phyloP scores from a whole-genome alignment of 495 filamentous ascomycete species.

The Corynascus novoguineensis region DNA sequence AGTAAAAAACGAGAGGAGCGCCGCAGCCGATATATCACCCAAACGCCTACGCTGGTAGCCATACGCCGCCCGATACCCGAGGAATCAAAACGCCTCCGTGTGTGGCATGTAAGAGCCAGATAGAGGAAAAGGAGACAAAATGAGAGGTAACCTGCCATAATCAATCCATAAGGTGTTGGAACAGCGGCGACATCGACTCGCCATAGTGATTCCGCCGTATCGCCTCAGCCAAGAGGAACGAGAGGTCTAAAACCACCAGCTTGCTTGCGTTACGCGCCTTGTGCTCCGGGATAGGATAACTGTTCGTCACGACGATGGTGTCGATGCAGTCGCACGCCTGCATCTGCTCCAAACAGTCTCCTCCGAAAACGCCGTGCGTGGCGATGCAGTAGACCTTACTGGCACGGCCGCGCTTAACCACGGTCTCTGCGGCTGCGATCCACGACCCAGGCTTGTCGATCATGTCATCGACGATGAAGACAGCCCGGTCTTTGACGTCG shows the following conservation, averaged over 20 bases:
- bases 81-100: constrained; percentile 4
- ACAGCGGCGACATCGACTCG: constrained; percentile 79
- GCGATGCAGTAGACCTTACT: constrained; percentile 97
- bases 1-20: constrained; percentile 18
- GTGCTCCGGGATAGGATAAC: constrained; percentile 78
- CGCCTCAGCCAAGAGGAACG: constrained; percentile 79
- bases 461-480: constrained; percentile 97
- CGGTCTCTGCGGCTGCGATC: constrained; percentile 98
- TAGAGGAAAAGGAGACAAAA: neutral
- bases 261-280: constrained; percentile 69
- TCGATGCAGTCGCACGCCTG: constrained; percentile 89
- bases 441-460: constrained; percentile 95
- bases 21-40: constrained; percentile 16
- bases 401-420: constrained; percentile 84
- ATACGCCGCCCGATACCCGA: constrained; percentile 14
- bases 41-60: constrained; percentile 32
- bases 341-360: constrained; percentile 83
- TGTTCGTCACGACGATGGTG: constrained; percentile 91
- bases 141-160: constrained; percentile 16
- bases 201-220: constrained; percentile 94
- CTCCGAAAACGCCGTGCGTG: constrained; percentile 90
- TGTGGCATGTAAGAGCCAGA: constrained; percentile 6
- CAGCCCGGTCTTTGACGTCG: constrained; percentile 76
- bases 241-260: constrained; percentile 82
- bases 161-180: constrained; percentile 63